Conservation (phyloP, 495 filamentous ascomycete genomes). For the Lepidopterella palustris region DNA sequence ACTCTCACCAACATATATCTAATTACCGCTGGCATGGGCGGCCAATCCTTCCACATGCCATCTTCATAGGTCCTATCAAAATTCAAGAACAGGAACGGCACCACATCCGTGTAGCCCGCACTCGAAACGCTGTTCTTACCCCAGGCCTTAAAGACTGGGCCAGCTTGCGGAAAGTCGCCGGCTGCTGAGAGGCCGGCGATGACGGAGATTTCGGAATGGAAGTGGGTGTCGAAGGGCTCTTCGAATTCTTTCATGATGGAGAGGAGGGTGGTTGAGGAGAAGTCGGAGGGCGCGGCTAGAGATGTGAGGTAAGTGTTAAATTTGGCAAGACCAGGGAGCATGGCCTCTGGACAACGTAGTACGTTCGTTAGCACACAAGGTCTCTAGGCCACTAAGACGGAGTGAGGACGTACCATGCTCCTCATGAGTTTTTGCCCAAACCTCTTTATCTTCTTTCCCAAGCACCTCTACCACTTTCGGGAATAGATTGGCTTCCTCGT, state of each 20-base stretch:
- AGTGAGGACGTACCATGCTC: conserved; percentile 50
- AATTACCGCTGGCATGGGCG: conserved; percentile 25
- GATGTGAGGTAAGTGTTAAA: conserved; percentile 44
- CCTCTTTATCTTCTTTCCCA: conserved; percentile 34
- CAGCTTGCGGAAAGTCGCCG: conserved; percentile 38
- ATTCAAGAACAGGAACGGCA: conserved; percentile 54
- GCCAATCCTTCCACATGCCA: conserved; percentile 41
- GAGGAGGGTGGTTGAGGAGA: conserved; percentile 42
- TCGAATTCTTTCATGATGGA: conserved; percentile 45
- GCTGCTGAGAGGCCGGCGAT: conserved; percentile 46
- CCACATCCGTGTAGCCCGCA: conserved; percentile 24
- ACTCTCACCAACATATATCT: conserved; percentile 36
- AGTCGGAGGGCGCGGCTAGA: conserved; percentile 32
- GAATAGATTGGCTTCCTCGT: conserved; percentile 48
- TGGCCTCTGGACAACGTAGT: conserved; percentile 37
- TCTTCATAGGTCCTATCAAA: conserved; percentile 50
- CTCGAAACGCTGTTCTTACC: conserved; percentile 26
- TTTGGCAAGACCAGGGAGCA: conserved; percentile 43
- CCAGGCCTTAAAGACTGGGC: conserved; percentile 42
- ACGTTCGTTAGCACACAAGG: neutral
- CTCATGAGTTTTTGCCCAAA: conserved; percentile 41
- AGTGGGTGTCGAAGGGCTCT: conserved; percentile 45
- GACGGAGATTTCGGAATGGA: conserved; percentile 49
- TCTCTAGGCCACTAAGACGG: neutral
- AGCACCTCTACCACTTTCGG: conserved; percentile 46